A percentile compares a stretch with the other conserved stretches of the same genome.
These are phyloP conservation scores for Zygosaccharomyces lentus DNA, from an alignment of 805 yeast genomes.

Conservation along the genomic window DNA sequence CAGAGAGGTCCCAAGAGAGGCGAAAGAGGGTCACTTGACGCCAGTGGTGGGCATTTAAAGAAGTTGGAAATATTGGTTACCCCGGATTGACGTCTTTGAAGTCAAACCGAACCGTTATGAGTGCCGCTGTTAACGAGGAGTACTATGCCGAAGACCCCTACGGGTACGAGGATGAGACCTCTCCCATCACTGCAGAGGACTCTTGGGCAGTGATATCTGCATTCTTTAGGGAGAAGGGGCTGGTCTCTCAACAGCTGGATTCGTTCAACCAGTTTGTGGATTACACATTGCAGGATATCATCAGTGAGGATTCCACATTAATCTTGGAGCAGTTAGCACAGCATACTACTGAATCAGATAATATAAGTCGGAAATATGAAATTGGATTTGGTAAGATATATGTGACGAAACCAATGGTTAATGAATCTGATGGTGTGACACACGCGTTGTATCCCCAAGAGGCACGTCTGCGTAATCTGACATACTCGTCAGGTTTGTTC, in stretches of 20 bases:
- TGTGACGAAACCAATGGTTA: constrained; percentile 94
- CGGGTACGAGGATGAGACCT: constrained; percentile 62
- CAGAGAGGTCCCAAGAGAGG: neutral
- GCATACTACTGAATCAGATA: constrained; percentile 86
- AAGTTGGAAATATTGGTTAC: neutral
- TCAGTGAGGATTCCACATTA: constrained; percentile 90
- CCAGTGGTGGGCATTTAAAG: constrained; percentile 1
- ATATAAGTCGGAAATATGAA: constrained; percentile 87
- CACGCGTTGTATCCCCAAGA: constrained; percentile 97
- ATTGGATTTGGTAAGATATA: constrained; percentile 97
- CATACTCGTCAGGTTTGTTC: constrained; percentile 92
- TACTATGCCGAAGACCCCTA: constrained; percentile 56
- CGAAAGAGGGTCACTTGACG: constrained; percentile 4
- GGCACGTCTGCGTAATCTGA: constrained; percentile 91
- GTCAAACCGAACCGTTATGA: constrained; percentile 6
- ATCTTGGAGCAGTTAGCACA: constrained; percentile 98
- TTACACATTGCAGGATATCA: constrained; percentile 93
- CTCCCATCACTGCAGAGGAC: constrained; percentile 91
- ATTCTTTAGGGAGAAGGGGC: constrained; percentile 92
- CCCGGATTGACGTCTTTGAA: neutral
- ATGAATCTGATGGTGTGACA: constrained; percentile 99
- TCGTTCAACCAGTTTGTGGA: constrained; percentile 98
- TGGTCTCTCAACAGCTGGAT: constrained; percentile 96
- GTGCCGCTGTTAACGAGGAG: constrained; percentile 23
- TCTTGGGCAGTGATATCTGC: constrained; percentile 98